Evolutionary conservation across 2,329 filamentous ascomycete species (phyloP).

Genomic region (Triangularia verruculosa): DNA sequence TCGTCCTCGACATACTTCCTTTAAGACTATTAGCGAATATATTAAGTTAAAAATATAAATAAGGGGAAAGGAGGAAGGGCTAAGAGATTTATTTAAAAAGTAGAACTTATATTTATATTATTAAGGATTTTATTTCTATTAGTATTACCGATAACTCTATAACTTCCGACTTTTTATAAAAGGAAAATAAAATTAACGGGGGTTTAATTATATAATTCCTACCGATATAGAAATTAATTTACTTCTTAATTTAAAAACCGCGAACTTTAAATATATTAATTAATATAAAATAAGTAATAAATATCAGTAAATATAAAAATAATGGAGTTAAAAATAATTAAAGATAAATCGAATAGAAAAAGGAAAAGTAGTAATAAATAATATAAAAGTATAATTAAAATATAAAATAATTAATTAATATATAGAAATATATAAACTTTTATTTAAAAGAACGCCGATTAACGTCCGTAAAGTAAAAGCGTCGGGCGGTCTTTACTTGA

Average conservation of each 20-base stretch:
- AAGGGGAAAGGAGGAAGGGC: constrained; percentile 4
- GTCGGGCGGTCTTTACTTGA: neutral
- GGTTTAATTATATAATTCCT: neutral
- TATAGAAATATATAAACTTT: neutral
- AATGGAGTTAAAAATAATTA: neutral
- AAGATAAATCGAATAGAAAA: neutral
- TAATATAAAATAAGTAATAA: neutral
- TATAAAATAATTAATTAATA: neutral
- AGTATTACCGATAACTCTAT: too few species aligned
- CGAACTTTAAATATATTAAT: neutral
- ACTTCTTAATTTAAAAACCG: neutral
- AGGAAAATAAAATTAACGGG: neutral
- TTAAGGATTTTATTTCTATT: neutral
- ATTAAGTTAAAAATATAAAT: too few species aligned
- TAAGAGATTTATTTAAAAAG: neutral
- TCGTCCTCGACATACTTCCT: too few species aligned
- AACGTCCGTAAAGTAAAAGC: too few species aligned
- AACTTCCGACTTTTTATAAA: neutral
- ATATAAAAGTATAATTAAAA: neutral
- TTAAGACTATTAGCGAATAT: too few species aligned
- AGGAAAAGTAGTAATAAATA: neutral
- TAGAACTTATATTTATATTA: neutral
- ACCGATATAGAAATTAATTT: too few species aligned
- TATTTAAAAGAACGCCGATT: neutral
- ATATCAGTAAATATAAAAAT: neutral